phyloP scores from a whole-genome alignment of 1,284 basidiomycete genomes.

The Ceratobasidium papillatum region DNA sequence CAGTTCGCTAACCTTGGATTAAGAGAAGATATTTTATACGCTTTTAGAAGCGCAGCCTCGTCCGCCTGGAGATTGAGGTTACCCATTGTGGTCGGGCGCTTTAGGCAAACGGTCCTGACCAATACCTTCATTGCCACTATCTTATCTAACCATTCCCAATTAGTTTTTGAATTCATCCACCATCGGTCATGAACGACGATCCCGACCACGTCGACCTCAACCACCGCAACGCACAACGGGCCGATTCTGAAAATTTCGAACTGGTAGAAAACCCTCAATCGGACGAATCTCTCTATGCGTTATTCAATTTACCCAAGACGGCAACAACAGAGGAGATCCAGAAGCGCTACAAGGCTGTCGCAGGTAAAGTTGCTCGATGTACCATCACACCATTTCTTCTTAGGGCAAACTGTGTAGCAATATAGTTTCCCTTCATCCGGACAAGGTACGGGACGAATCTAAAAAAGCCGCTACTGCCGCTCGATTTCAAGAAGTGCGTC shows the following conservation, averaged over 20 bases:
- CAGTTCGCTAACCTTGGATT: slow-evolving; percentile 65
- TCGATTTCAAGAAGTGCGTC: slow-evolving; percentile 77
- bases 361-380: slow-evolving; percentile 50
- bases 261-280: background rate
- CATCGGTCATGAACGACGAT: slow-evolving; percentile 1
- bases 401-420: slow-evolving; percentile 12
- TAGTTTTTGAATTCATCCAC: slow-evolving; percentile 26
- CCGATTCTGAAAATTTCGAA: background rate
- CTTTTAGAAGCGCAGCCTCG: slow-evolving; percentile 75
- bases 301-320: slow-evolving; percentile 71
- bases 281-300: slow-evolving; percentile 51
- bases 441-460: slow-evolving; percentile 74
- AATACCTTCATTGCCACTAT: background rate
- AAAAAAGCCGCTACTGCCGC: slow-evolving; percentile 68
- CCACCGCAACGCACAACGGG: slow-evolving; percentile 25
- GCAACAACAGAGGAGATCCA: slow-evolving; percentile 74
- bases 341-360: slow-evolving; percentile 74
- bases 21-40: slow-evolving; percentile 75
- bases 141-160: slow-evolving; percentile 18
- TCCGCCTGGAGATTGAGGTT: slow-evolving; percentile 73
- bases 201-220: slow-evolving; percentile 24
- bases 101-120: background rate
- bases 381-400: background rate
- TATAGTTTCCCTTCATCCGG: slow-evolving; percentile 79
- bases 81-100: slow-evolving; percentile 51